Evolutionary conservation across 1,139 yeast species (phyloP).

Genomic region (Kurtzmaniella quercitrusa): DNA sequence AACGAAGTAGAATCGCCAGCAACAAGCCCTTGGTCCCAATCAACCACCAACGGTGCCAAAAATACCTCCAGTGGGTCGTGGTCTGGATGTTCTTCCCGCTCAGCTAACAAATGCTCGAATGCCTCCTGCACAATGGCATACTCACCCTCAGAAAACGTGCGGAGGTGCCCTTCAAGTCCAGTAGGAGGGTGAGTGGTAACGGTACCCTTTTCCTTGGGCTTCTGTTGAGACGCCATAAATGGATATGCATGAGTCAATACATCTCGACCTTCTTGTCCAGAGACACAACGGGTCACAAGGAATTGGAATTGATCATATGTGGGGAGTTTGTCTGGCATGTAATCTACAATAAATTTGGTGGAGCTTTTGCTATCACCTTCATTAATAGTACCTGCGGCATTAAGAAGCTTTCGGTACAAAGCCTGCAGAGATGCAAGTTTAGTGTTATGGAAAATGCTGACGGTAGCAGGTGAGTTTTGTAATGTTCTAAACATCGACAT

Average conservation of each 20-base stretch:
- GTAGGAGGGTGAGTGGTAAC: slow-evolving; percentile 27
- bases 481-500: slow-evolving; percentile 42
- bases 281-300: slow-evolving; percentile 26
- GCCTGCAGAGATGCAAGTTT: slow-evolving; percentile 30
- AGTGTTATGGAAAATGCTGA: slow-evolving; percentile 40
- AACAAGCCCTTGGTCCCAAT: slow-evolving; percentile 45
- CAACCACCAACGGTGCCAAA: slow-evolving; percentile 42
- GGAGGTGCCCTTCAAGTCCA: slow-evolving; percentile 15
- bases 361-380: slow-evolving; percentile 13
- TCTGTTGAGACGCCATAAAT: slow-evolving; percentile 26
- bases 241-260: slow-evolving; percentile 35
- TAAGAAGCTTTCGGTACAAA: slow-evolving; percentile 28
- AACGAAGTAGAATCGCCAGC: slow-evolving; percentile 38
- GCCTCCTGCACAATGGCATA: slow-evolving; percentile 39
- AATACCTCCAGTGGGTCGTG: slow-evolving; percentile 34
- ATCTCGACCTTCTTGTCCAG: slow-evolving; percentile 21
- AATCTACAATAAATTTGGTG: slow-evolving; percentile 32
- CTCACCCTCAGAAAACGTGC: slow-evolving; percentile 36
- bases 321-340: slow-evolving; percentile 39
- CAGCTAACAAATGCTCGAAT: slow-evolving; percentile 24
- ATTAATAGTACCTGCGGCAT: slow-evolving; percentile 27
- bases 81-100: slow-evolving; percentile 18
- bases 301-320: slow-evolving; percentile 39
- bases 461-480: slow-evolving; percentile 42
- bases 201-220: slow-evolving; percentile 12